Conservation (phyloP, 257 asterid species). For the Gentiana macrophylla region DNA sequence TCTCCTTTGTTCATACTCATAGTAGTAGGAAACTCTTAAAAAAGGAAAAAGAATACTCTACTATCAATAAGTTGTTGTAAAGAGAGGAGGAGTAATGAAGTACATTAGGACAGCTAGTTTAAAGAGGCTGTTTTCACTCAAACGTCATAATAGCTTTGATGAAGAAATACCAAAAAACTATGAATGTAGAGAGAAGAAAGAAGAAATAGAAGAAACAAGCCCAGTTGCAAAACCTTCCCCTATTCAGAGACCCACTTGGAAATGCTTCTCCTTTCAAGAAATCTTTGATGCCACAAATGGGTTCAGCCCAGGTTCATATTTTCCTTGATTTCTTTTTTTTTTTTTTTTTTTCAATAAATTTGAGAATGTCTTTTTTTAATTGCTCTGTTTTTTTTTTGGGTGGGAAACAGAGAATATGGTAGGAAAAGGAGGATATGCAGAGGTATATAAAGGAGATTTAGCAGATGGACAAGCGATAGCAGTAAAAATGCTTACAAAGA, state of each 20-base stretch:
- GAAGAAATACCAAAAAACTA: constrained; percentile 27
- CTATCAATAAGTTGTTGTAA: too few species aligned
- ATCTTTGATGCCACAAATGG: constrained; percentile 69
- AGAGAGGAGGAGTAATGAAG: constrained; percentile 27
- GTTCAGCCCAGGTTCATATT: constrained; percentile 43
- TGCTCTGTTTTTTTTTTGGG: neutral
- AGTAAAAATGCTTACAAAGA: constrained; percentile 59
- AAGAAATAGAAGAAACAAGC: constrained; percentile 9
- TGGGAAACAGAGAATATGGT: constrained; percentile 57
- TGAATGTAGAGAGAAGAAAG: constrained; percentile 13
- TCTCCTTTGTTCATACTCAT: too few species aligned
- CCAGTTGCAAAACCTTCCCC: constrained; percentile 16
- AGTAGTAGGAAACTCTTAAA: too few species aligned
- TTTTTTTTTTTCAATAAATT: too few species aligned
- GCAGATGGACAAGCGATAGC: constrained; percentile 80
- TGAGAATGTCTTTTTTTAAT: neutral
- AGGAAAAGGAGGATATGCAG: constrained; percentile 96
- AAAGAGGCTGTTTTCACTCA: constrained; percentile 61
- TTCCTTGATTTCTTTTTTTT: neutral
- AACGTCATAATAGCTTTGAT: constrained; percentile 33
- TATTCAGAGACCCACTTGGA: constrained; percentile 65
- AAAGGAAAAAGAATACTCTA: too few species aligned
- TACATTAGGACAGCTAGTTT: constrained; percentile 66
- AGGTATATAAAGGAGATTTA: constrained; percentile 78
- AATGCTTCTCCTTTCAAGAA: constrained; percentile 72